Base-by-base conservation (phyloP, 2,329 filamentous ascomycete genomes). In the Zasmidium angulare region DNA sequence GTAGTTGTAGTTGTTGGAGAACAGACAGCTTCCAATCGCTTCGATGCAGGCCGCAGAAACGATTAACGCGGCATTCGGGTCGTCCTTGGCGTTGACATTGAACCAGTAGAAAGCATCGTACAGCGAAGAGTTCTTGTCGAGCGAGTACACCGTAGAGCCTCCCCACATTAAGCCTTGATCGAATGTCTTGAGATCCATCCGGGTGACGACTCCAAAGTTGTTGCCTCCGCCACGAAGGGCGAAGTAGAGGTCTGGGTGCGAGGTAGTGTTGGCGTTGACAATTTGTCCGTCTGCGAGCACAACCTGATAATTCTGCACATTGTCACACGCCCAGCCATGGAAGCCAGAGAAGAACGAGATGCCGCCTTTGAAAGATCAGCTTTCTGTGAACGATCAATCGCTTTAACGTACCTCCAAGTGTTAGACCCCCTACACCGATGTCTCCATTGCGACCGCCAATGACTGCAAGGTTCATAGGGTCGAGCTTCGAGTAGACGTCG, bases 281-380 rank as follows among this genome's bases (percentile, higher is more conserved):
- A 70, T 63, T 2, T 36, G 22, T 17, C 67, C 66, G 43, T 62
- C 53, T 12, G 69, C 66, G 7, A 69, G 62, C 4, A 71, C 69
- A 20, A 69, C 59, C 53, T 72, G 65, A 43, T 63, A 72, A 29
- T 68, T 68, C 19, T 59, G 49, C 9, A 74, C 66, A 26, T 65
- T 68, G 55, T 73, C 71, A 46, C 69, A 69, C 9, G 63, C 69
- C 56, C 66, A 71, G 17, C 71, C 72, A 58, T 56, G 6, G 68
- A 65, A 50, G 9, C 62, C 59, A 2, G 69, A 68, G 50, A 68
- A 71, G 61, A 67, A 72, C 1, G 65, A 68, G 22, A 71, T 66
- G n/a, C 57, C 53, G 21, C 46, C 57, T 52, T 14, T 2, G 21
- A 55, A 3, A 11, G 19, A 48, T 50, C 14, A 50, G 49, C 23